phyloP scores from a whole-genome alignment of 768 basidiomycete genomes.

The Mycena albidolilacea region DNA sequence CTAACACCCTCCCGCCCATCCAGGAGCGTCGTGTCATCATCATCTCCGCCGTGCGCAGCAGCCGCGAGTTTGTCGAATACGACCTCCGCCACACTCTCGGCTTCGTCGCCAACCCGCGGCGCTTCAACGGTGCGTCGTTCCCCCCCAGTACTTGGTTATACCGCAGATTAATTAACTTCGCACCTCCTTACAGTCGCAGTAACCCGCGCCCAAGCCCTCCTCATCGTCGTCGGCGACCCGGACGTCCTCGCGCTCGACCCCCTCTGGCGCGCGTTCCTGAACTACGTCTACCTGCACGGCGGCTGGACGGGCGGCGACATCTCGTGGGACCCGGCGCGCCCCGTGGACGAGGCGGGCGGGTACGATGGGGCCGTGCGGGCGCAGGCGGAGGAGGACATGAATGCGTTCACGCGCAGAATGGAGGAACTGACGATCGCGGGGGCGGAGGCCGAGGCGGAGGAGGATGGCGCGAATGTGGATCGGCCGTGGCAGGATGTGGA shows the following conservation, averaged over 20 bases:
- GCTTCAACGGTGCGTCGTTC: conserved; percentile 67
- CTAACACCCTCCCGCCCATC: background rate
- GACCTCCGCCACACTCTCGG: conserved; percentile 70
- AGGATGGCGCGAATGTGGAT: conserved; percentile 31
- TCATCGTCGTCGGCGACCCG: conserved; percentile 76
- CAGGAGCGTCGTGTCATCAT: conserved; percentile 73
- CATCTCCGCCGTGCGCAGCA: conserved; percentile 72
- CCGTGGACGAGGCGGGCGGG: conserved; percentile 50
- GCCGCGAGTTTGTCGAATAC: conserved; percentile 64
- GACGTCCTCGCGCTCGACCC: conserved; percentile 70
- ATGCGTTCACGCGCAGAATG: conserved; percentile 54
- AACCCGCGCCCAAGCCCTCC: conserved; percentile 67
- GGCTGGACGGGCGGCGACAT: conserved; percentile 67
- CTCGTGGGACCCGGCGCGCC: conserved; percentile 53
- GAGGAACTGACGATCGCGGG: conserved; percentile 49
- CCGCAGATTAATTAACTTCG: no score
- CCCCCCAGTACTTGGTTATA: background rate
- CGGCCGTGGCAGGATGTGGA: conserved; percentile 36
- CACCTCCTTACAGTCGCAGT: conserved; percentile 64
- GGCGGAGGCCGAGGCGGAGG: conserved; percentile 17
- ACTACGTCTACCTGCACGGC: conserved; percentile 63
- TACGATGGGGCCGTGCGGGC: conserved; percentile 52
- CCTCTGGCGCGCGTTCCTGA: conserved; percentile 73
- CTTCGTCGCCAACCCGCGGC: conserved; percentile 69
- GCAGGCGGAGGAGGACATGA: conserved; percentile 52